Evolutionary conservation across 2,329 filamentous ascomycete genomes (phyloP), one percentile per base, ranked within the genome.

Genomic region (Claviceps cyperi): DNA sequence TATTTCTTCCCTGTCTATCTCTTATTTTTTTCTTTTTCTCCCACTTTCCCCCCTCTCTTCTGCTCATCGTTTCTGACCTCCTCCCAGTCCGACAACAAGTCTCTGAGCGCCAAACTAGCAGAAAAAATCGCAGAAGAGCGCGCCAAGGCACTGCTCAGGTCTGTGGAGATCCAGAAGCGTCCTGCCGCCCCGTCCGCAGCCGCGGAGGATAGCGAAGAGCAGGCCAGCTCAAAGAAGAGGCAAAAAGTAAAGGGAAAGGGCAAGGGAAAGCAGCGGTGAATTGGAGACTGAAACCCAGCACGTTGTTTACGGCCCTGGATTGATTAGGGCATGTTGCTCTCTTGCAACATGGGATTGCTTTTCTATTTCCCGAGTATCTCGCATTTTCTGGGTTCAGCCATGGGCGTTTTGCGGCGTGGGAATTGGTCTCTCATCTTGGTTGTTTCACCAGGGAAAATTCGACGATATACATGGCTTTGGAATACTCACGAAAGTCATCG

Each of bases 41-140:
- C 1, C 19, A 36, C 15, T 2, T 17, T 13, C 21, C 9, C 9
- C 37, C 22, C n/a, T 44, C 22, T n/a, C 24, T 21, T 11, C 11
- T 24, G 11, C 6, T 24, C 17, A 43, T 37, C 3, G 7, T 9
- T 40, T 13, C 36, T 9, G 19, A 17, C 32, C 21, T 8, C 3
- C 17, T 21, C 4, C 28, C 44, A 75, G 73, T 66, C 67, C 15
- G 74, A 77, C 52, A 72, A 78, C 59, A 73, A 76, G 51, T 60
- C 65, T 2, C 61, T 80, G 47, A 76, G 72, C 56, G 66, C 64
- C 24, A 76, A 73, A 59, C 63, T 80, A 36, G 70, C 70, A 4
- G 74, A 78, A 55, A 74, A 76, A 62, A 74, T 80, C 54, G 73
- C 75, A 2, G 76, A 74, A 55, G 76, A 78, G 63, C 68, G 70